Conservation (phyloP, 2,329 filamentous ascomycete genomes). For the Verticillium dahliae region DNA sequence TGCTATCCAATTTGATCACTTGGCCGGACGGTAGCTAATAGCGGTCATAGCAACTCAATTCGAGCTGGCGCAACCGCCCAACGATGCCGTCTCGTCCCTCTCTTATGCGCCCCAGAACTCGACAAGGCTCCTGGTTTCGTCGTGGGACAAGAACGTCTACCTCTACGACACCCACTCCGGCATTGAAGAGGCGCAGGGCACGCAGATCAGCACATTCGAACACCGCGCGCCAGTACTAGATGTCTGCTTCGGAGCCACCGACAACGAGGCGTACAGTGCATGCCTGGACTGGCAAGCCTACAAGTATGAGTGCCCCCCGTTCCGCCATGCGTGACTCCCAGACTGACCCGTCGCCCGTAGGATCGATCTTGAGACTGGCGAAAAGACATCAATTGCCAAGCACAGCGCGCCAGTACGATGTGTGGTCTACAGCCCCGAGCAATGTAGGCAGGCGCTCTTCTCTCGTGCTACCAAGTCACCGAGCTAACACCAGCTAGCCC, state of each 20-base stretch:
- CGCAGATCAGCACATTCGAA: conserved; percentile 66
- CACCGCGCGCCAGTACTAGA: conserved; percentile 83
- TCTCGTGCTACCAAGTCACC: not conserved
- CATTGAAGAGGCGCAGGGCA: conserved; percentile 50
- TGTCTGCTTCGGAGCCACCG: conserved; percentile 80
- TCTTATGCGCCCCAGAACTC: conserved; percentile 76
- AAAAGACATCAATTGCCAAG: conserved; percentile 68
- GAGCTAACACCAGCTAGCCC: conserved; percentile 30
- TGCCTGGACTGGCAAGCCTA: conserved; percentile 84
- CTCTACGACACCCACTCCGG: conserved; percentile 67
- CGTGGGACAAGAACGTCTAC: conserved; percentile 91
- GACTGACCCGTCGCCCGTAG: conserved; percentile 17
- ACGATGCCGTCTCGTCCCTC: conserved; percentile 80
- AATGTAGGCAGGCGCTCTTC: conserved; percentile 43
- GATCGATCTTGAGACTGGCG: conserved; percentile 65
- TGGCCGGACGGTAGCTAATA: not conserved
- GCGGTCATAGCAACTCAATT: conserved; percentile 59
- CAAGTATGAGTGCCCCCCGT: conserved; percentile 40
- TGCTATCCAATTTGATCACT: not conserved
- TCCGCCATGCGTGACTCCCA: not conserved
- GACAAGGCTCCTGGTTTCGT: conserved; percentile 76
- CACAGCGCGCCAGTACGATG: conserved; percentile 76
- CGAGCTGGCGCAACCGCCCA: conserved; percentile 74
- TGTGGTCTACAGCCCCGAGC: conserved; percentile 72
- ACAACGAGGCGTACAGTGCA: conserved; percentile 77